Base-by-base conservation (phyloP, 2,329 filamentous ascomycete species). In the Xenoacremonium recifei region DNA sequence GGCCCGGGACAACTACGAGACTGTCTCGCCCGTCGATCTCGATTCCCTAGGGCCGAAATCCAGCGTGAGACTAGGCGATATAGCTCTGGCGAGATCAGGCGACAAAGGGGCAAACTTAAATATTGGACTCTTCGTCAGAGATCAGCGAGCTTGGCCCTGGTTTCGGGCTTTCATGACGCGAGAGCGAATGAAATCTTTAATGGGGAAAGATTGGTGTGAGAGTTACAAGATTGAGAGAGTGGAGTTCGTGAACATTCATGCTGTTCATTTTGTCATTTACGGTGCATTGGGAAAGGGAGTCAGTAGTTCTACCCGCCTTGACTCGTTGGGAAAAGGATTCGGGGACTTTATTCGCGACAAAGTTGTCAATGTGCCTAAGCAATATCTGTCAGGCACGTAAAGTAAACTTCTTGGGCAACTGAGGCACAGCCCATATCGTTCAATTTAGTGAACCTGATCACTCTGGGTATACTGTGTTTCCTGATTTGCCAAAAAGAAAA, bases 81-180 rank as follows among this genome's bases (percentile, higher is more conserved):
- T 44, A 12, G 42, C 33, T 2, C 42, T 44, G 5, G 42, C 36
- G 9, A 30, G 42, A 23, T 44, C 42, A 5, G 42, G 42, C n/a
- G 42, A 44, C 32, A 44, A 44, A 17, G 42, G 42, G 12, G 38
- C 36, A 5, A 44, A 44, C 25, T 33, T 44, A 36, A 44, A 44
- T 16, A 33, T 44, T 11, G 42, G 42, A 4, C 18, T 44, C 3
- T 44, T 40, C 13, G 42, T 44, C 12, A 29, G 18, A 5, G 40
- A 36, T 20, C 20, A 35, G 19, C 23, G 20, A 19, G 36, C 39
- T 30, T 44, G 42, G 42, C 35, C 39, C 4, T 44, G 42, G 42
- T 37, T 44, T 13, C 19, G 42, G 33, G n/a, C 37, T 4, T 44
- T 44, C 21, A 12, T 44, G 37, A 29, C 37, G 27, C 18, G 19